Conservation (phyloP, 306 rosid genomes). For the Cyamopsis tetragonoloba region DNA sequence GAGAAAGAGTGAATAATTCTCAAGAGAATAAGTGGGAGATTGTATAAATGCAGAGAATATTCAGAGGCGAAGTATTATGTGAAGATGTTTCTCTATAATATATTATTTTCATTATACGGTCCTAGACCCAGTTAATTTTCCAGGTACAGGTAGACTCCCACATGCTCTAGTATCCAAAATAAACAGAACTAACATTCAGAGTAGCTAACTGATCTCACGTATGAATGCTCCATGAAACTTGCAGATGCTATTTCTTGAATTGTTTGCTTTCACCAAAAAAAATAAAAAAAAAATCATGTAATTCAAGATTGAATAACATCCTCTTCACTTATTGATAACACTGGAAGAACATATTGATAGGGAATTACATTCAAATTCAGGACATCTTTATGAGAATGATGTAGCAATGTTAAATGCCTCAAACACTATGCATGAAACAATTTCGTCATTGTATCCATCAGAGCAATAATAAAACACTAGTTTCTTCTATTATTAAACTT, state of each 20-base stretch:
- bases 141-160: not conserved
- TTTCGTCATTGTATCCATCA: not conserved
- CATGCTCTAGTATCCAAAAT: not conserved
- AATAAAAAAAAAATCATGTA: not conserved
- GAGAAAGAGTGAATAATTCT: not conserved
- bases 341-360: not conserved
- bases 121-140: not conserved
- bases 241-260: not conserved
- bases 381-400: not conserved
- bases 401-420: not conserved
- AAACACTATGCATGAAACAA: not conserved
- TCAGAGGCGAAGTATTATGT: not conserved
- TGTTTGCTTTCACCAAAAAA: not conserved
- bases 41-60: not conserved
- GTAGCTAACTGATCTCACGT: not conserved
- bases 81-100: not conserved
- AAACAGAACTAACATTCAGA: not conserved
- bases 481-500: not conserved
- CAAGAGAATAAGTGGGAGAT: constrained; percentile 1
- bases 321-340: not conserved
- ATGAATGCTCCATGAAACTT: constrained; percentile 4
- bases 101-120: not conserved
- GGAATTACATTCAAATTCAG: constrained; percentile 5
- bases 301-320: not conserved
- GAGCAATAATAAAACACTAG: constrained; percentile 9